Percentiles rank a stretch among this genome's conserved stretches.
phyloP scores from a whole-genome alignment of 2,329 filamentous ascomycete genomes.

The Neophaeococcomyces mojaviensis region DNA sequence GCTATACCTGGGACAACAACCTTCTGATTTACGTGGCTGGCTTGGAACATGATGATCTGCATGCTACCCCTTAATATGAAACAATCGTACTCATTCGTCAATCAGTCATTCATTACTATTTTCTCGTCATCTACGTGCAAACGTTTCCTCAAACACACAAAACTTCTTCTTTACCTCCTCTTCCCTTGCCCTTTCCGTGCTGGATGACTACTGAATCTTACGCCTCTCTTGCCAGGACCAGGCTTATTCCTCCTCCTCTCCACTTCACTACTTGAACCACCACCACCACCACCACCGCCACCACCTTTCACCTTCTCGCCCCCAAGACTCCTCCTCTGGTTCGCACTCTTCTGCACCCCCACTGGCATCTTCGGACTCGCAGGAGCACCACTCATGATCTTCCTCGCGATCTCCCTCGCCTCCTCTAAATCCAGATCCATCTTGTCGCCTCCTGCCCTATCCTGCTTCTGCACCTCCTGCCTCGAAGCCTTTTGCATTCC shows the following conservation, averaged over 20 bases:
- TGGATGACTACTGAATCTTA: conserved; percentile 8
- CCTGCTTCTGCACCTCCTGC: conserved; percentile 23
- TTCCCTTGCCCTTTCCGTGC: conserved; percentile 3
- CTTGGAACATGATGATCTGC: no score
- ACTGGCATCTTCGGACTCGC: conserved; percentile 5
- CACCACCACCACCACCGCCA: conserved; percentile 13
- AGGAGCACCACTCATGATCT: conserved; percentile 14
- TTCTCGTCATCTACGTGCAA: no score
- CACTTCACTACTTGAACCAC: conserved; percentile 10
- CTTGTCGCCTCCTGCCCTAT: conserved; percentile 33
- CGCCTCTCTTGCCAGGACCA: conserved; percentile 7
- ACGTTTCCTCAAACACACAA: no score
- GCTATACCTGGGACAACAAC: no score
- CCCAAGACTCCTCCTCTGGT: conserved; percentile 19
- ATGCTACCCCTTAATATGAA: no score
- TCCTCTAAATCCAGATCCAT: conserved; percentile 42
- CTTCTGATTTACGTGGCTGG: no score
- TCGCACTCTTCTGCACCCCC: conserved; percentile 3
- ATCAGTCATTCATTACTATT: no score
- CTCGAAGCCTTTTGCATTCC: conserved; percentile 29
- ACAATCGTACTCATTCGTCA: no score
- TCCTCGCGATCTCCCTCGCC: conserved; percentile 32
- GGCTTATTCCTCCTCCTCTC: conserved; percentile 12
- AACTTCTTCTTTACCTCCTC: conserved; percentile 2
- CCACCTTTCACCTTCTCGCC: conserved; percentile 19